Conservation (phyloP, 2,329 filamentous ascomycete species). For the Penicillium corylophilum region DNA sequence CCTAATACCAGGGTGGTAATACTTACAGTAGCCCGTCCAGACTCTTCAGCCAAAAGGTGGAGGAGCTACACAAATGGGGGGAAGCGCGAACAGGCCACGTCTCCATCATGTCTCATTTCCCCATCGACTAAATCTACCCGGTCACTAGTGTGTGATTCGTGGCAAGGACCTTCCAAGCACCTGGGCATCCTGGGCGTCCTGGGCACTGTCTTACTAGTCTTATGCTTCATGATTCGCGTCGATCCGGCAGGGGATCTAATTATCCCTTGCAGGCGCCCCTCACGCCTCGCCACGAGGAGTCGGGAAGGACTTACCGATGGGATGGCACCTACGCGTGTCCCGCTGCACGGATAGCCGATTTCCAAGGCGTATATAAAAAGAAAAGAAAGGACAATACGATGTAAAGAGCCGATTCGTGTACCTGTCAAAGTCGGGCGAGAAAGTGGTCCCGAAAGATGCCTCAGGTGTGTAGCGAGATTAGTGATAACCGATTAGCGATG, state of each 20-base stretch:
- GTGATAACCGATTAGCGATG: background rate
- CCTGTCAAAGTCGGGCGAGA: background rate
- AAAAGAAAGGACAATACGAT: background rate
- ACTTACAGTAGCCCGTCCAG: background rate
- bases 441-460: slow-evolving; percentile 1
- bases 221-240: slow-evolving; percentile 8
- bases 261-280: slow-evolving; percentile 20
- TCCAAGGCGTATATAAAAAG: background rate
- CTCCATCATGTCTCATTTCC: slow-evolving; percentile 18
- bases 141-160: slow-evolving; percentile 1
- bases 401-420: background rate
- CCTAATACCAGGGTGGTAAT: background rate
- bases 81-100: slow-evolving; percentile 26
- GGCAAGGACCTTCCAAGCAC: slow-evolving; percentile 2
- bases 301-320: slow-evolving; percentile 8
- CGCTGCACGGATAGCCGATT: background rate
- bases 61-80: slow-evolving; percentile 6
- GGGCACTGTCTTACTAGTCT: background rate
- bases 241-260: slow-evolving; percentile 19
- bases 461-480: slow-evolving; percentile 7
- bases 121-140: background rate
- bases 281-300: slow-evolving; percentile 19
- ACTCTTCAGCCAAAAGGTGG: background rate
- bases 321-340: background rate
- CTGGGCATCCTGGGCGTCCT: background rate